Evolutionary conservation across 2,329 filamentous ascomycete species (phyloP).

Genomic region (Paecilomyces formosus): DNA sequence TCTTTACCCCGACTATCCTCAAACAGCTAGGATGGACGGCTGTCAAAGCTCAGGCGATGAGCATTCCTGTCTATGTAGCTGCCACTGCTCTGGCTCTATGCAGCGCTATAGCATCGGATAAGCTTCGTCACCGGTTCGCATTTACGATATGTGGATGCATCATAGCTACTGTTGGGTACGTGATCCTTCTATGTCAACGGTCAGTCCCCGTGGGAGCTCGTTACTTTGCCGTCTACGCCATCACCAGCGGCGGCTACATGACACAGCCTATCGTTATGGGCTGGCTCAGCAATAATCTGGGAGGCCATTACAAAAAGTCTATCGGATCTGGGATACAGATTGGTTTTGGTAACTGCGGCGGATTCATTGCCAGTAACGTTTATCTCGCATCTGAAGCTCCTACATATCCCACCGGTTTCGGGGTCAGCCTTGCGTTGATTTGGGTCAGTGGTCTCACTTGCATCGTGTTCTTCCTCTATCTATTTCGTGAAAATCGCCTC

Average conservation of each 20-base stretch:
- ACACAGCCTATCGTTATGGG: conserved; percentile 48
- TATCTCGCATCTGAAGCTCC: conserved; percentile 22
- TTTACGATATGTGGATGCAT: conserved; percentile 47
- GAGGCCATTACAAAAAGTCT: conserved; percentile 51
- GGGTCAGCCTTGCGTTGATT: conserved; percentile 21
- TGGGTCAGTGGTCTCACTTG: conserved; percentile 27
- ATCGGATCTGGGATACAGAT: conserved; percentile 48
- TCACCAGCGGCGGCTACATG: conserved; percentile 48
- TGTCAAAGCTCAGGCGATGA: conserved; percentile 43
- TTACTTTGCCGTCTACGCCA: conserved; percentile 50
- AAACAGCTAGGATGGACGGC: conserved; percentile 49
- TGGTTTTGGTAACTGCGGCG: conserved; percentile 26
- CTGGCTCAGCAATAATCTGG: conserved; percentile 53
- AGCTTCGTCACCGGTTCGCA: conserved; percentile 44
- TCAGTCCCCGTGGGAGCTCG: conserved; percentile 41
- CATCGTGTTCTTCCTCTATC: conserved; percentile 21
- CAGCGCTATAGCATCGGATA: conserved; percentile 44
- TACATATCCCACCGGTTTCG: conserved; percentile 18
- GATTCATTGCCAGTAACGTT: conserved; percentile 28
- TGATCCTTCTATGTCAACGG: conserved; percentile 45
- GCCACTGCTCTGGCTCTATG: conserved; percentile 54
- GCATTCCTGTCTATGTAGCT: conserved; percentile 52
- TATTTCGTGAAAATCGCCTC: conserved; percentile 29
- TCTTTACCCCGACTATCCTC: conserved; percentile 38
- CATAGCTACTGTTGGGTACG: conserved; percentile 48